Conservation (phyloP, 2,329 filamentous ascomycete genomes). For the Hypoxylon sp. region DNA sequence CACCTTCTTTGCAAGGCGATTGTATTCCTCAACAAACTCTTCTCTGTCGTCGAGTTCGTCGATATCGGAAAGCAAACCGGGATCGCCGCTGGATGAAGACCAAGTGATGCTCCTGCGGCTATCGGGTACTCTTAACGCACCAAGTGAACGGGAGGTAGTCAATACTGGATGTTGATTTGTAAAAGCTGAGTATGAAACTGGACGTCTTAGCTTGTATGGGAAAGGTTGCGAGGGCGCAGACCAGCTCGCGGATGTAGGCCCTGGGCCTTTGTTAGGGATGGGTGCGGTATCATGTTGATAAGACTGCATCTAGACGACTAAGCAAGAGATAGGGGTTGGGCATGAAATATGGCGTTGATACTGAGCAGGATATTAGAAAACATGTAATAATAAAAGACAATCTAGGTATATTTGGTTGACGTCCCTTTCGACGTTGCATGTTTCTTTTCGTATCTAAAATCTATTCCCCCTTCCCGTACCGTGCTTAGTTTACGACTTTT, state of each 20-base stretch:
- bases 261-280: conserved; percentile 38
- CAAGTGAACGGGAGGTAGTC: conserved; percentile 26
- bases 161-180: conserved; percentile 26
- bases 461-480: no score
- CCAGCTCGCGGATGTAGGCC: conserved; percentile 27
- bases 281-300: conserved; percentile 41
- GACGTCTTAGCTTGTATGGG: conserved; percentile 25
- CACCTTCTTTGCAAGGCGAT: conserved; percentile 67
- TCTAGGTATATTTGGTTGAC: no score
- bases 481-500: background rate
- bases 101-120: conserved; percentile 58
- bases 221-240: conserved; percentile 29
- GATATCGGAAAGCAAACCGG: conserved; percentile 56
- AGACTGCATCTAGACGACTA: conserved; percentile 44
- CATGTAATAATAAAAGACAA: no score
- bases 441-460: no score
- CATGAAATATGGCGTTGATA: conserved; percentile 9
- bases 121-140: conserved; percentile 26
- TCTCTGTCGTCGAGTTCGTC: conserved; percentile 60
- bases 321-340: conserved; percentile 19
- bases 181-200: conserved; percentile 33
- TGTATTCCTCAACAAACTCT: conserved; percentile 65
- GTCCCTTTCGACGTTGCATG: no score
- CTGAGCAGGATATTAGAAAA: conserved; percentile 8
- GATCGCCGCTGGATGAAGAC: conserved; percentile 64